phyloP scores from a whole-genome alignment of 148 eudicot genomes.

The Selenicereus undatus region DNA sequence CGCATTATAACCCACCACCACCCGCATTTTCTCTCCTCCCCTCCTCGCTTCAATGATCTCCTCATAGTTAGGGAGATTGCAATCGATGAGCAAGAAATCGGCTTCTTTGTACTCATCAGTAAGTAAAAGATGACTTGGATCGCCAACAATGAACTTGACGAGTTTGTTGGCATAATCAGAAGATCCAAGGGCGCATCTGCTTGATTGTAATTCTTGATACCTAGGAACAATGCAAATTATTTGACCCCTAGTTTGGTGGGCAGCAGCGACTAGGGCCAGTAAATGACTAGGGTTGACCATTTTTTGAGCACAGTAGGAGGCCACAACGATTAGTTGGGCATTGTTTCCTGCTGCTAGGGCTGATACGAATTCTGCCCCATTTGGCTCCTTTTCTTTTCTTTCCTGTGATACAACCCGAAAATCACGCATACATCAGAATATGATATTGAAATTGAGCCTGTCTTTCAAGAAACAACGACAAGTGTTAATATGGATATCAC shows the following conservation, averaged over 20 bases:
- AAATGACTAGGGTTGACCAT: constrained; percentile 19
- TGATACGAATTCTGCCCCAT: constrained; percentile 33
- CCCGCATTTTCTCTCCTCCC: constrained; percentile 8
- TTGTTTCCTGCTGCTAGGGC: constrained; percentile 41
- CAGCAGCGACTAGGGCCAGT: constrained; percentile 34
- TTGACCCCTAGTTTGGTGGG: constrained; percentile 30
- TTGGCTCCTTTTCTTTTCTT: constrained; percentile 26
- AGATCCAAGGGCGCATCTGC: constrained; percentile 14
- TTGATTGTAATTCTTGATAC: constrained; percentile 8
- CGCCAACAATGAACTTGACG: constrained; percentile 24
- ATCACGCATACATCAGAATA: not conserved
- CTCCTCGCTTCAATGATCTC: constrained; percentile 7
- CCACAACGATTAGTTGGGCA: constrained; percentile 30
- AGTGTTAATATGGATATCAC: too few species aligned
- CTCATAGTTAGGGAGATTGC: constrained; percentile 25
- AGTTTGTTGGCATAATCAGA: constrained; percentile 9
- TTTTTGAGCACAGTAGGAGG: constrained; percentile 15
- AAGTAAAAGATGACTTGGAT: constrained; percentile 20
- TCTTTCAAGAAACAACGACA: not conserved
- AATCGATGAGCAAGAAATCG: constrained; percentile 30
- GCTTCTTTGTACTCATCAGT: constrained; percentile 15
- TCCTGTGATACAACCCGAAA: constrained; percentile 19
- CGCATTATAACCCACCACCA: constrained; percentile 66
- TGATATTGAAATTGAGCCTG: not conserved
- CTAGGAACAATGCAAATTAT: constrained; percentile 27